Base-by-base conservation (phyloP, 352 stramenopile species). In the Poterioochromonas sp. region DNA sequence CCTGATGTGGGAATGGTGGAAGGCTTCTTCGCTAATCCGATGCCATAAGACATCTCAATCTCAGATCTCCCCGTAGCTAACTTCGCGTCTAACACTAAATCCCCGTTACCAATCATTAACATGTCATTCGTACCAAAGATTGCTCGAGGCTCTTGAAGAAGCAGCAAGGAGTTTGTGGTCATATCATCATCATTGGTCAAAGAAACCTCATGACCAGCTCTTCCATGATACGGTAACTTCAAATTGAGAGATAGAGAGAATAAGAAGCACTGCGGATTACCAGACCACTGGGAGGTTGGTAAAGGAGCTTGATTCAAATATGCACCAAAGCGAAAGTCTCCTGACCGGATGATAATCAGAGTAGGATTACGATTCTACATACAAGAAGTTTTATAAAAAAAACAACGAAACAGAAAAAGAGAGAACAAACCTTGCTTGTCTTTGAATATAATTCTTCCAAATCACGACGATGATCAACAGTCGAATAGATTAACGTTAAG, bases 291-390 rank as follows among this genome's bases (percentile, higher is more conserved):
- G 26, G 41, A 51, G 15, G 80, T 79, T 43, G 60, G 40, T 26
- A 34, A 39, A n/a, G 49, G 49, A 32, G 43, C 0, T 32, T 80
- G 47, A 60, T 34, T 60, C 29, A 76, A 62, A 70, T 80, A 83
- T 35, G 70, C 80, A 22, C 80, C 80, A 78, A 83, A 83, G 15
- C 58, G n/a, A 70, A 80, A 83, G n/a, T 83, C 76, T 3, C 80
- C 80, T n/a, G 71, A 73, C 5, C 69, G 76, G 1, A 81, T 63
- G 37, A 83, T 40, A 39, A 83, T 79, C 1, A 83, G 3, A 63
- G 32, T 12, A 39, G 71, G 47, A 29, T 11, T 26, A 35, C 69
- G 69, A 63, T 76, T 18, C 69, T 76, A 40, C 12, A 65, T 26
- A 26, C 2, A 44, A 71, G 2, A 71, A 40, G n/a, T 32, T 65